Evolutionary conservation across 306 rosid genomes (phyloP).

Genomic region (Quercus aquifolioides): DNA sequence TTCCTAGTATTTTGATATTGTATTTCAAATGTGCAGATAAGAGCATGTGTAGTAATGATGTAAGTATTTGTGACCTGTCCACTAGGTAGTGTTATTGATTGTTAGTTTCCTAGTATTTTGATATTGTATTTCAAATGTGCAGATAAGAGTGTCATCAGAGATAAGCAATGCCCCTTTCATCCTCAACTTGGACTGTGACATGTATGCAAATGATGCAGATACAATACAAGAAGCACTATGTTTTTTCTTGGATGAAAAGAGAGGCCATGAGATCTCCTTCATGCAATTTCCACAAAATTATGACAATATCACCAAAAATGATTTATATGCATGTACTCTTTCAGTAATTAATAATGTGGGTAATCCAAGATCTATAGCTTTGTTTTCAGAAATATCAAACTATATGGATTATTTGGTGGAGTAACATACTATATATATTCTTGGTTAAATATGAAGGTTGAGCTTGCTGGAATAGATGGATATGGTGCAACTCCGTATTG

Average conservation of each 20-base stretch:
- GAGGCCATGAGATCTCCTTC: conserved; percentile 51
- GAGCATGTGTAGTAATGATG: conserved; percentile 12
- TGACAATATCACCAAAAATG: conserved; percentile 45
- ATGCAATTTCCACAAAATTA: conserved; percentile 55
- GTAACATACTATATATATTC: not conserved
- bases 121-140: not conserved
- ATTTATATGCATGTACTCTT: conserved; percentile 29
- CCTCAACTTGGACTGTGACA: conserved; percentile 69
- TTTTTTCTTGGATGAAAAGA: conserved; percentile 59
- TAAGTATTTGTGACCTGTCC: not conserved
- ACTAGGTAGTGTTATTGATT: not conserved
- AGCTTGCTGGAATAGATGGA: conserved; percentile 47
- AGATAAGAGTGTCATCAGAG: conserved; percentile 70
- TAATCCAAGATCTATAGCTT: not conserved
- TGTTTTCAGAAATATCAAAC: not conserved
- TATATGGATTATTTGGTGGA: not conserved
- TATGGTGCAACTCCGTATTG: conserved; percentile 45
- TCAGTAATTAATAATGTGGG: conserved; percentile 20
- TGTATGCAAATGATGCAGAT: conserved; percentile 54
- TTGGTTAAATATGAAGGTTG: conserved; percentile 35
- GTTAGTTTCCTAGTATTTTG: not conserved
- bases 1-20: not conserved
- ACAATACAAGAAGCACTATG: conserved; percentile 45
- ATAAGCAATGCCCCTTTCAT: conserved; percentile 66
- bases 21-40: conserved; percentile 37